Conservation (phyloP, 2,329 filamentous ascomycete species). For the Penicillium aurantiogriseum region DNA sequence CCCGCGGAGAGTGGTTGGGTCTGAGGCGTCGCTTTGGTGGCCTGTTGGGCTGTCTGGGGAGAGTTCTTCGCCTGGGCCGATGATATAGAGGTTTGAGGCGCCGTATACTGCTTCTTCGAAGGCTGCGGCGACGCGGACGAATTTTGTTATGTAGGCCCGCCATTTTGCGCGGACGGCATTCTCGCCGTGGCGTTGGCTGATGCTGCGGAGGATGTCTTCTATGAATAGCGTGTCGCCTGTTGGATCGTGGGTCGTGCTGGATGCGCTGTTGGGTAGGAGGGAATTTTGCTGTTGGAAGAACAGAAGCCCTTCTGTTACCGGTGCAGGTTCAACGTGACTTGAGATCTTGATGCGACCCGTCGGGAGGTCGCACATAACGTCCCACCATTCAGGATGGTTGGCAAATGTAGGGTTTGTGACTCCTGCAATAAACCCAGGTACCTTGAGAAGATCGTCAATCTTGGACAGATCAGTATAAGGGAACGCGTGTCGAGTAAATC, state of each 20-base stretch:
- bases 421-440: conserved; percentile 95
- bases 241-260: conserved; percentile 55
- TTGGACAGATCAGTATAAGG: conserved; percentile 98
- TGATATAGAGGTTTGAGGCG: conserved; percentile 76
- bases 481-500: conserved; percentile 94
- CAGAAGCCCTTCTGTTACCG: conserved; percentile 76
- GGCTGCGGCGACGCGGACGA: conserved; percentile 85
- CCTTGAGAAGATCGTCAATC: conserved; percentile 91
- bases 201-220: conserved; percentile 77
- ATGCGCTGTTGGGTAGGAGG: conserved; percentile 26
- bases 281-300: conserved; percentile 77
- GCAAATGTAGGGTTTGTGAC: conserved; percentile 97
- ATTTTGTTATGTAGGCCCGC: conserved; percentile 91
- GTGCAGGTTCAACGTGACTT: conserved; percentile 76
- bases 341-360: conserved; percentile 94
- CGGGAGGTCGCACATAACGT: conserved; percentile 88
- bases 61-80: conserved; percentile 68
- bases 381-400: conserved; percentile 96
- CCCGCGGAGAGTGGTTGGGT: conserved; percentile 62
- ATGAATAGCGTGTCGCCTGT: conserved; percentile 90
- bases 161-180: conserved; percentile 88
- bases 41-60: conserved; percentile 53
- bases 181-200: conserved; percentile 82
- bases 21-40: conserved; percentile 33
- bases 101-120: conserved; percentile 97